phyloP scores from a whole-genome alignment of 768 basidiomycete species.

The Strobilomyces confusus region DNA sequence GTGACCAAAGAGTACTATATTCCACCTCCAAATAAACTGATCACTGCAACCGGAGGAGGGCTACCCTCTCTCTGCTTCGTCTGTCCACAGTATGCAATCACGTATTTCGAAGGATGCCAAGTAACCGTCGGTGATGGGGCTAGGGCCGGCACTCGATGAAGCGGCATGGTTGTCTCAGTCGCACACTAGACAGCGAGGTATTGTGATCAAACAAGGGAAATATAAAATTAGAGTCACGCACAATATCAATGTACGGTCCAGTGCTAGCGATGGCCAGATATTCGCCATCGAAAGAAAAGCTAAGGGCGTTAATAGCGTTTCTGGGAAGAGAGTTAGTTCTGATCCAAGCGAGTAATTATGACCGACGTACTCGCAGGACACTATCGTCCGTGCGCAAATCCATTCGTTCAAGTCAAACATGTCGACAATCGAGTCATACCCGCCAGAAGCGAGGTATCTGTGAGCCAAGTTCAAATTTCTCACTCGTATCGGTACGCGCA shows the following conservation, averaged over 20 bases:
- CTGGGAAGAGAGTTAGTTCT: slow-evolving; percentile 33
- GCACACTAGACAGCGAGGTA: slow-evolving; percentile 51
- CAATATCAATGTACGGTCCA: slow-evolving; percentile 74
- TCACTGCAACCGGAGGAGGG: slow-evolving; percentile 60
- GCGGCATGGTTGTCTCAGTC: slow-evolving; percentile 67
- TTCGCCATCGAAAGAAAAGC: slow-evolving; percentile 83
- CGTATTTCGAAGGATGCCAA: slow-evolving; percentile 80
- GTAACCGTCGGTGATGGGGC: slow-evolving; percentile 71
- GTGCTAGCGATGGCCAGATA: slow-evolving; percentile 73
- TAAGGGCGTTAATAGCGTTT: slow-evolving; percentile 65
- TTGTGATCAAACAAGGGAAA: background rate
- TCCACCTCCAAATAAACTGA: slow-evolving; percentile 68
- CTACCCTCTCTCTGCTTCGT: slow-evolving; percentile 62
- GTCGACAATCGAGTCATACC: slow-evolving; percentile 79
- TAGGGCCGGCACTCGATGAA: slow-evolving; percentile 73
- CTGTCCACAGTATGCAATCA: slow-evolving; percentile 81
- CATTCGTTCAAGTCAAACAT: slow-evolving; percentile 77
- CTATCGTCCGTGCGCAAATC: slow-evolving; percentile 75
- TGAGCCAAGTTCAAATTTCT: slow-evolving; percentile 2
- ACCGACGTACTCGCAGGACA: slow-evolving; percentile 69
- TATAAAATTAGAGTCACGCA: slow-evolving; percentile 33
- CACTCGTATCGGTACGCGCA: background rate
- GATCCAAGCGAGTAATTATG: background rate
- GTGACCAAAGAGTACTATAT: slow-evolving; percentile 15
- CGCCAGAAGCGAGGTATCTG: slow-evolving; percentile 77